Evolutionary conservation across 129 eudicot genomes (phyloP), one percentile per base, ranked within the genome.

Genomic region (Arctium minus): DNA sequence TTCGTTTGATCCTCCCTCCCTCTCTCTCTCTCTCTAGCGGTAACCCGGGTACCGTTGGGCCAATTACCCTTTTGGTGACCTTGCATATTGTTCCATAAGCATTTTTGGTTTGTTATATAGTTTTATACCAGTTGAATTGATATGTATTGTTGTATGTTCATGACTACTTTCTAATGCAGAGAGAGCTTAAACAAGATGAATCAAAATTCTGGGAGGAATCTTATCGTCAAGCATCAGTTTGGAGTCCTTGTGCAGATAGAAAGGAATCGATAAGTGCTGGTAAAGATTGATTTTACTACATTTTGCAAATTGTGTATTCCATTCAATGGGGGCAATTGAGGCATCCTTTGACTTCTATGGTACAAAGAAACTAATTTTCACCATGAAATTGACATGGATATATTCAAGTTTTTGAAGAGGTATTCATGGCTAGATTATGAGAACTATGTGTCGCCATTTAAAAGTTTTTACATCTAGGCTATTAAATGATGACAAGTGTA

Each of bases 201-300:
- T 80, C 92, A 48, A 88, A 76, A 42, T 92, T 87, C 73, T 96
- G 97, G 99, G 83, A 93, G 84, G 97, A 96, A 79, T 73, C 91
- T 35, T 84, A 74, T 84, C 87, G 84, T 9, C 86, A 77, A 76
- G 88, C 97, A 83, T 83, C 95, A 29, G 32, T 74, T 17, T 96
- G 99, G 99, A 93, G 89, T 83, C 97, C 97, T 68, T 96, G 97
- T 87, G 97, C 98, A 68, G 90, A 94, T 76, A 85, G 76, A 81
- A 71, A 85, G 88, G 89, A 77, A 64, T 74, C 71, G 38, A 73
- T 77, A 85, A 86, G 80, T 83, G 67, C 48, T 22, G 90, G 90
- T 86, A 82, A 27, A 79, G 10, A 65, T 62, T 29, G 17, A 65
- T 32, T 39, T 74, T 42, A 72, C 79, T 73, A 27, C 30, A 12